A percentile compares a stretch with the other conserved stretches of the same genome.
Conservation (phyloP, 352 stramenopile genomes). For the Globisporangium paroecandrum region DNA sequence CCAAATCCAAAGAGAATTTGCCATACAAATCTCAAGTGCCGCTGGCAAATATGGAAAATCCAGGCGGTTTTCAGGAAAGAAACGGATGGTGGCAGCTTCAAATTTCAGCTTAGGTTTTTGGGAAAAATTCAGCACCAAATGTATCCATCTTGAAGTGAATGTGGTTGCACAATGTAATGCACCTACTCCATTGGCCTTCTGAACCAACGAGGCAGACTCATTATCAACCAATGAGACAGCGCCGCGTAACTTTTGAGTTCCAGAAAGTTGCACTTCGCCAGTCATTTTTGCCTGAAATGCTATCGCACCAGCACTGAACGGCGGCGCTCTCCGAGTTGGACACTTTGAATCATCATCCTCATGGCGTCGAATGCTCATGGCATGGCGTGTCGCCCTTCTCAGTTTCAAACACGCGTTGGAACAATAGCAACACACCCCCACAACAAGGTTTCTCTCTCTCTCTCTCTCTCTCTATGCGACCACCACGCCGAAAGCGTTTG, state of each 20-base stretch:
- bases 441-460: not conserved
- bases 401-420: not conserved
- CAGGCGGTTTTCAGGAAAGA: not conserved
- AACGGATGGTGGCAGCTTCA: not conserved
- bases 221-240: not conserved
- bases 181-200: not conserved
- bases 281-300: not conserved
- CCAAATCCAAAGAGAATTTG: not conserved
- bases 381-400: not conserved
- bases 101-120: not conserved
- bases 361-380: not conserved
- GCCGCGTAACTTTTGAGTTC: not conserved
- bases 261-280: not conserved
- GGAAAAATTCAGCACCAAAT: not conserved
- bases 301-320: not conserved
- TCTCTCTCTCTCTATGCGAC: not conserved
- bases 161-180: not conserved
- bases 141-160: constrained; percentile 3
- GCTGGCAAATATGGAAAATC: not conserved
- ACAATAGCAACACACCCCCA: not conserved
- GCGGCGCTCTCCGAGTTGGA: not conserved
- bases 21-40: constrained; percentile 2
- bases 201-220: not conserved
- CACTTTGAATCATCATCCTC: not conserved
- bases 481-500: not conserved